Percentiles rank a stretch among this genome's conserved stretches.
phyloP scores from a whole-genome alignment of 768 basidiomycete species.

The Trametes punicea region DNA sequence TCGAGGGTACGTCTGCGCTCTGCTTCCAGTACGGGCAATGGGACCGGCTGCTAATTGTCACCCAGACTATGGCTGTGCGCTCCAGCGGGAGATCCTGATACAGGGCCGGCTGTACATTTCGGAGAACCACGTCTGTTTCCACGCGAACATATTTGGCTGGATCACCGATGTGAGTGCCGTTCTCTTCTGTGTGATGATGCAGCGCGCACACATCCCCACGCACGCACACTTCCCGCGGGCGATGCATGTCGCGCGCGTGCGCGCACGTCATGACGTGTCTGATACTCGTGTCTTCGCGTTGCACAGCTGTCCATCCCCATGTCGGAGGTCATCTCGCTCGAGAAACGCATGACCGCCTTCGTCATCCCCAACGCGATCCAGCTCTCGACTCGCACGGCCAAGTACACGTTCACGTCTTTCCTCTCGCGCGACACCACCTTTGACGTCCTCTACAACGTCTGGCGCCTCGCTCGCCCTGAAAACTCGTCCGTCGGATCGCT shows the following conservation, averaged over 20 bases:
- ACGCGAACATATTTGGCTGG: slow-evolving; percentile 99
- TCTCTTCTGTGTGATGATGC: not conserved
- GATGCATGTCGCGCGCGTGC: not conserved
- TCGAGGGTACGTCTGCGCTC: slow-evolving; percentile 71
- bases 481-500: slow-evolving; percentile 26
- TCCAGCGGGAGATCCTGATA: slow-evolving; percentile 94
- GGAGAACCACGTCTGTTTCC: slow-evolving; percentile 99
- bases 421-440: slow-evolving; percentile 93
- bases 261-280: slow-evolving; percentile 5
- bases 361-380: slow-evolving; percentile 97
- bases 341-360: slow-evolving; percentile 97
- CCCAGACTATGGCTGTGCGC: slow-evolving; percentile 93
- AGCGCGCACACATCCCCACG: not conserved
- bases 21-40: not conserved
- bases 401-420: slow-evolving; percentile 96
- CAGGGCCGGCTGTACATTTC: slow-evolving; percentile 97
- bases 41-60: slow-evolving; percentile 1
- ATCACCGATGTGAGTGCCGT: slow-evolving; percentile 79
- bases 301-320: slow-evolving; percentile 82
- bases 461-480: slow-evolving; percentile 87
- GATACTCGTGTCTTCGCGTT: slow-evolving; percentile 2
- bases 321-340: slow-evolving; percentile 78
- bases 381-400: slow-evolving; percentile 74
- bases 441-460: slow-evolving; percentile 95
- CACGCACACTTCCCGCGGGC: not conserved